These are phyloP conservation scores for Lizonia empirigonia DNA, from an alignment of 2,329 filamentous ascomycete genomes.

Conservation along the genomic window DNA sequence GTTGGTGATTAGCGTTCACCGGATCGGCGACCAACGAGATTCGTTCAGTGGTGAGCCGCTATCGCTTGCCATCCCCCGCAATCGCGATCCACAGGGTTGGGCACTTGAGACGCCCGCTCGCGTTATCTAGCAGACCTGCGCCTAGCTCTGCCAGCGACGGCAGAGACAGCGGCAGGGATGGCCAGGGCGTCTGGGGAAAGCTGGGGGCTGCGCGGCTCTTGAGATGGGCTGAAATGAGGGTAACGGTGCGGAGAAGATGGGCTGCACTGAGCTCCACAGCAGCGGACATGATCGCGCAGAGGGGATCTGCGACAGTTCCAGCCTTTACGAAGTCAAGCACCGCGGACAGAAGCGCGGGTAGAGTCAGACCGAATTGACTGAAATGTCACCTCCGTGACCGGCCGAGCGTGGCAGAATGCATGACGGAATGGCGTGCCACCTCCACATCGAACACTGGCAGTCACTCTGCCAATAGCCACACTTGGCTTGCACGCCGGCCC, in stretches of 20 bases:
- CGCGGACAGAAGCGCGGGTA: conserved; percentile 5
- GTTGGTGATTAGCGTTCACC: conserved; percentile 8
- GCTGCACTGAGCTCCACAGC: neutral
- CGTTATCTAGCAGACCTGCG: neutral
- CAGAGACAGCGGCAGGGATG: conserved; percentile 1
- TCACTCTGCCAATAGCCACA: conserved; percentile 22
- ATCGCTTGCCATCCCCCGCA: conserved; percentile 7
- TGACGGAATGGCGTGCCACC: conserved; percentile 25
- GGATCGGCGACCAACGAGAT: conserved; percentile 11
- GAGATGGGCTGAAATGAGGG: neutral
- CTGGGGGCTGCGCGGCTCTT: conserved; percentile 12
- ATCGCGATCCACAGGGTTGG: conserved; percentile 3
- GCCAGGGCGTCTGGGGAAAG: conserved; percentile 12
- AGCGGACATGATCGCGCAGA: neutral
- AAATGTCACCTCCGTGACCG: conserved; percentile 12
- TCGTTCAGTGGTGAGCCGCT: conserved; percentile 6
- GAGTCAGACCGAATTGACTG: conserved; percentile 10
- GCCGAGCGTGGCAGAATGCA: conserved; percentile 10
- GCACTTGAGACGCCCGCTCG: neutral
- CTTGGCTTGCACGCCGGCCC: conserved; percentile 17
- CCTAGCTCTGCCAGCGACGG: conserved; percentile 14
- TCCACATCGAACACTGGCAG: conserved; percentile 23
- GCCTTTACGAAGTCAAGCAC: no score
- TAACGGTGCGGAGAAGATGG: neutral
- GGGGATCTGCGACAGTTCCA: conserved; percentile 6